Evolutionary conservation across 768 basidiomycete genomes (phyloP).

Genomic region (Russula compacta): DNA sequence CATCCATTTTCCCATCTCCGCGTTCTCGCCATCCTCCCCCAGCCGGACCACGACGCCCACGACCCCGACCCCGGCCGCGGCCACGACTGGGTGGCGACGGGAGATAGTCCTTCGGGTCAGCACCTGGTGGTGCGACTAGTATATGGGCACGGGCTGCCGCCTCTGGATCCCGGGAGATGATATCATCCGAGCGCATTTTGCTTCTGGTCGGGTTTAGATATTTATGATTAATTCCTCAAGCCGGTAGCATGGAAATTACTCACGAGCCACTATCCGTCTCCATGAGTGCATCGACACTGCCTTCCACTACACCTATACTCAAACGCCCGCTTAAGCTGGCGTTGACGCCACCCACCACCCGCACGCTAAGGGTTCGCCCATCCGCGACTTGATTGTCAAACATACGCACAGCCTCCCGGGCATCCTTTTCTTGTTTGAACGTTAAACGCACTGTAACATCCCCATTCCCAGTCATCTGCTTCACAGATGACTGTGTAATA

Average conservation of each 20-base stretch:
- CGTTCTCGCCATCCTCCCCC: conserved; percentile 14
- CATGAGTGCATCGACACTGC: conserved; percentile 19
- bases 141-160: conserved; percentile 19
- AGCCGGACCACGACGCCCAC: conserved; percentile 1
- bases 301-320: conserved; percentile 15
- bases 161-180: conserved; percentile 17
- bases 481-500: conserved; percentile 18
- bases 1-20: conserved; percentile 16
- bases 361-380: conserved; percentile 18
- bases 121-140: conserved; percentile 19
- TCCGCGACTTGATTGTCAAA: conserved; percentile 20
- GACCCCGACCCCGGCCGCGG: conserved; percentile 13
- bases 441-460: conserved; percentile 20
- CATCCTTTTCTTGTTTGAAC: conserved; percentile 21
- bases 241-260: background rate
- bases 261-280: conserved; percentile 16
- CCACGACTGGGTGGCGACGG: conserved; percentile 3
- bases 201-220: background rate
- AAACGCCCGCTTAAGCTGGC: conserved; percentile 20
- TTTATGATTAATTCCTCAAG: background rate
- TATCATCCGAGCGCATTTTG: conserved; percentile 21
- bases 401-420: conserved; percentile 13
- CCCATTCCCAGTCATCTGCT: conserved; percentile 1
- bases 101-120: conserved; percentile 17
- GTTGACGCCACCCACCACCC: conserved; percentile 20